Evolutionary conservation across 169 alveolate genomes (phyloP).

Genomic region (Neospora caninum): DNA sequence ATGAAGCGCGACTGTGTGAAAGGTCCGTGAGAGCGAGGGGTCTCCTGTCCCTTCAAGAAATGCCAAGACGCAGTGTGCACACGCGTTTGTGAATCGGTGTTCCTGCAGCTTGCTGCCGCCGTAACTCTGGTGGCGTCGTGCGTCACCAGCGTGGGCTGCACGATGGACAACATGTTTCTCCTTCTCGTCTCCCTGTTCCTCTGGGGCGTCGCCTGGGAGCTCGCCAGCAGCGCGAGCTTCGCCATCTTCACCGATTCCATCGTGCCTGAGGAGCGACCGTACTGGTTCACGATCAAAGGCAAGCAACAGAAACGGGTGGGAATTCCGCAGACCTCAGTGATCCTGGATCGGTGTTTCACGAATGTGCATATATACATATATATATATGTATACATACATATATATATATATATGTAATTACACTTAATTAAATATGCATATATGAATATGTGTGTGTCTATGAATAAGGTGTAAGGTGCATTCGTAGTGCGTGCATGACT

Average conservation of each 20-base stretch:
- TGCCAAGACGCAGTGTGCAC: too few relatives aligned
- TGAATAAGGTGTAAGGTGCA: too few relatives aligned
- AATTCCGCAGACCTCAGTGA: background rate
- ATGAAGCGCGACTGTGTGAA: too few relatives aligned
- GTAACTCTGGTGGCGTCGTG: slow-evolving; percentile 31
- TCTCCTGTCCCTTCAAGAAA: too few relatives aligned
- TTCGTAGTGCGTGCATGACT: too few relatives aligned
- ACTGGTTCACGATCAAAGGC: slow-evolving; percentile 47
- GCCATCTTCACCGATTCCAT: slow-evolving; percentile 65
- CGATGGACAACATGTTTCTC: background rate
- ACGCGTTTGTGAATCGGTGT: too few relatives aligned
- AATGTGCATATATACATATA: too few relatives aligned
- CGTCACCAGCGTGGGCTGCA: slow-evolving; percentile 16
- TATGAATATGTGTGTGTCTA: background rate
- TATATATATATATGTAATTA: background rate
- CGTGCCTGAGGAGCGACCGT: slow-evolving; percentile 28
- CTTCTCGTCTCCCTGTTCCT: slow-evolving; percentile 34
- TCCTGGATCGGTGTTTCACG: too few relatives aligned
- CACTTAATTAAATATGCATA: background rate
- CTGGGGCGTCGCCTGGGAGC: slow-evolving; percentile 47
- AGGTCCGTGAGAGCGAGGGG: too few relatives aligned
- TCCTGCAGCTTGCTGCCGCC: background rate
- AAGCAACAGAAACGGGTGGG: background rate
- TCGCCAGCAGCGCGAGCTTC: slow-evolving; percentile 23
- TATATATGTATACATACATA: too few relatives aligned